Evolutionary conservation across 257 asterid genomes (phyloP).

Genomic region (Petunia secreta): DNA sequence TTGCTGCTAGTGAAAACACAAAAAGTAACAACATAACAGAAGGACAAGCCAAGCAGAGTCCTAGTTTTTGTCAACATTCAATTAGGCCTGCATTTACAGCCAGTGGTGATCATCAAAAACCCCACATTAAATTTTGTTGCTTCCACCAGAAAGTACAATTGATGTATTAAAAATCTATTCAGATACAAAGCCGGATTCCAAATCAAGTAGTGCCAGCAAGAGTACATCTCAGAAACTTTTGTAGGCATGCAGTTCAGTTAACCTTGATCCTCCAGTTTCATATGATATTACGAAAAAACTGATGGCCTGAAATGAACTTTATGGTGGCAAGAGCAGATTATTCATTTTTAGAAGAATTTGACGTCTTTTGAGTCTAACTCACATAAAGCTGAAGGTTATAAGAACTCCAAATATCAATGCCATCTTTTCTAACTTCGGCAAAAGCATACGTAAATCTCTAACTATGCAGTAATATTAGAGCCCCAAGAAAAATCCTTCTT

Average conservation of each 20-base stretch:
- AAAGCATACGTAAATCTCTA: background rate
- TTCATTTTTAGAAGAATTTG: background rate
- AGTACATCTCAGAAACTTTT: background rate
- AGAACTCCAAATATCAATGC: background rate
- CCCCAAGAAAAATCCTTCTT: background rate
- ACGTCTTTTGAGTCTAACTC: background rate
- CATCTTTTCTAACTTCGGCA: background rate
- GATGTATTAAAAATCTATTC: background rate
- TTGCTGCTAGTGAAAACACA: background rate
- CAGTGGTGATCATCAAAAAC: background rate
- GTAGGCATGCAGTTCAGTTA: background rate
- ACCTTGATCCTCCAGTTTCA: background rate
- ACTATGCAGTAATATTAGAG: background rate
- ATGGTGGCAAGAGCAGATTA: background rate
- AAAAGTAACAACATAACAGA: background rate
- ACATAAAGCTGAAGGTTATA: background rate
- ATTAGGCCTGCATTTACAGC: background rate
- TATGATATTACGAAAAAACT: background rate
- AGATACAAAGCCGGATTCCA: background rate
- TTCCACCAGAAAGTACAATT: background rate
- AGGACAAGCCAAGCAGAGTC: slow-evolving; percentile 1
- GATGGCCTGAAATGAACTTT: background rate
- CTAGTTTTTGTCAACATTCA: background rate
- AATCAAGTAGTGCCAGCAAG: background rate
- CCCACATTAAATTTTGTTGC: background rate